Conservation (phyloP, 2,329 filamentous ascomycete species). For the Tolypocladium amazonense region DNA sequence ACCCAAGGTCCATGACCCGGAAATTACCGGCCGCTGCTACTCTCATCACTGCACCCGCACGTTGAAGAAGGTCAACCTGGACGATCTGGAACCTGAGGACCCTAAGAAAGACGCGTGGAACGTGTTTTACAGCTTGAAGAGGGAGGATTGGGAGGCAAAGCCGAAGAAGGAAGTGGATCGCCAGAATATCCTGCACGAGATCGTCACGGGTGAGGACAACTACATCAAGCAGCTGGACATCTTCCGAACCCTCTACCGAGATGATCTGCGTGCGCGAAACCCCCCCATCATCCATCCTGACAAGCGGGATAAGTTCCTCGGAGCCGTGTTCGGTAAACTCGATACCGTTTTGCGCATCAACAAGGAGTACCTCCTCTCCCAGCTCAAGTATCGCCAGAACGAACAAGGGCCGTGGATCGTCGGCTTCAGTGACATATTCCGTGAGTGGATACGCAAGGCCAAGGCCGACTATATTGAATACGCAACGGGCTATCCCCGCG, state of each 20-base stretch:
- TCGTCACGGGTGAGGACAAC: conserved; percentile 83
- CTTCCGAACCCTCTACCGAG: conserved; percentile 73
- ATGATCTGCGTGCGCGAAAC: conserved; percentile 61
- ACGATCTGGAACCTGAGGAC: conserved; percentile 59
- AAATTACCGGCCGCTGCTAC: conserved; percentile 72
- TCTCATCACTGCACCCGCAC: conserved; percentile 90
- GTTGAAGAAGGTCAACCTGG: conserved; percentile 85
- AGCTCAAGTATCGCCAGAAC: conserved; percentile 92
- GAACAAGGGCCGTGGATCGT: conserved; percentile 92
- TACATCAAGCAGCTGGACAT: conserved; percentile 88
- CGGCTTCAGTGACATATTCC: conserved; percentile 93
- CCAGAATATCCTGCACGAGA: conserved; percentile 91
- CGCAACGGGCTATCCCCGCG: conserved; percentile 75
- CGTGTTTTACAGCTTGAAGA: conserved; percentile 75
- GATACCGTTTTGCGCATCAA: conserved; percentile 85
- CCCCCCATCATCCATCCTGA: conserved; percentile 74
- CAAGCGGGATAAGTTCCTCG: conserved; percentile 68
- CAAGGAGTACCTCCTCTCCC: conserved; percentile 82
- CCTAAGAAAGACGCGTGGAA: conserved; percentile 75
- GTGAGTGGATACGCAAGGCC: conserved; percentile 96
- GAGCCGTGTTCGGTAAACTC: conserved; percentile 80
- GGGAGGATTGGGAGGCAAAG: conserved; percentile 60
- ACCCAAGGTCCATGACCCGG: conserved; percentile 64
- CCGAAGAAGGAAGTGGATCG: conserved; percentile 82
- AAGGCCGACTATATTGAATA: conserved; percentile 85